Conservation (phyloP, 441 rosid genomes). For the Isatis lusitanica region DNA sequence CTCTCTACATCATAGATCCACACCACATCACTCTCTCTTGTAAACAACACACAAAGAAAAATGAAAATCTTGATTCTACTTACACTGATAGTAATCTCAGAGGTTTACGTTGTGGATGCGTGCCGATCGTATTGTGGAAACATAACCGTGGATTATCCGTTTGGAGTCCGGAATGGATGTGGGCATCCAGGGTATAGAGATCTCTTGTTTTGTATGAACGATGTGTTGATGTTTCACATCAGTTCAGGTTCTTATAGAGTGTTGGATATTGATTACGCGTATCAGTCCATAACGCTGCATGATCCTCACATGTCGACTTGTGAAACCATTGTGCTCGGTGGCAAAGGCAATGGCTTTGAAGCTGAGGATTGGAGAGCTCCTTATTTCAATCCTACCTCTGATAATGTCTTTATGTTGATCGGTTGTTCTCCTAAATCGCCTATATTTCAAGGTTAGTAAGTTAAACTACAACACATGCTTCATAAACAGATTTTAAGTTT, state of each 20-base stretch:
- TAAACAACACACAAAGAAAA: background rate
- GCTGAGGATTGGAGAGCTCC: slow-evolving; percentile 71
- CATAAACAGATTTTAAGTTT: background rate
- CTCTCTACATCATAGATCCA: background rate
- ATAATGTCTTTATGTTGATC: slow-evolving; percentile 81
- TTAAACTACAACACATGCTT: background rate
- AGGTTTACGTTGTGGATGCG: slow-evolving; percentile 16
- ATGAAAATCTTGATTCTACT: slow-evolving; percentile 25
- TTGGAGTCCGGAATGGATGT: slow-evolving; percentile 66
- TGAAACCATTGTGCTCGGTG: slow-evolving; percentile 60
- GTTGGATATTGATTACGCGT: slow-evolving; percentile 76
- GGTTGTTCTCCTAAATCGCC: slow-evolving; percentile 57
- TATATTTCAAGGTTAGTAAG: slow-evolving; percentile 32
- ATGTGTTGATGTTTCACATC: slow-evolving; percentile 79
- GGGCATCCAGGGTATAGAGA: slow-evolving; percentile 88
- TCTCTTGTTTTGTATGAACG: slow-evolving; percentile 77
- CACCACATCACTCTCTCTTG: slow-evolving; percentile 18
- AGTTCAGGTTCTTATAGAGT: slow-evolving; percentile 81
- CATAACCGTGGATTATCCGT: slow-evolving; percentile 76
- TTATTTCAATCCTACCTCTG: slow-evolving; percentile 61
- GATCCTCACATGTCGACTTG: slow-evolving; percentile 87
- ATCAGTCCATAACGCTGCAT: slow-evolving; percentile 66
- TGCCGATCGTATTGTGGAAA: slow-evolving; percentile 90
- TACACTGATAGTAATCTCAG: slow-evolving; percentile 25
- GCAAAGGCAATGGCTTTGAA: slow-evolving; percentile 78